Evolutionary conservation across 2,329 filamentous ascomycete species (phyloP).

Genomic region (Alternaria arborescens): DNA sequence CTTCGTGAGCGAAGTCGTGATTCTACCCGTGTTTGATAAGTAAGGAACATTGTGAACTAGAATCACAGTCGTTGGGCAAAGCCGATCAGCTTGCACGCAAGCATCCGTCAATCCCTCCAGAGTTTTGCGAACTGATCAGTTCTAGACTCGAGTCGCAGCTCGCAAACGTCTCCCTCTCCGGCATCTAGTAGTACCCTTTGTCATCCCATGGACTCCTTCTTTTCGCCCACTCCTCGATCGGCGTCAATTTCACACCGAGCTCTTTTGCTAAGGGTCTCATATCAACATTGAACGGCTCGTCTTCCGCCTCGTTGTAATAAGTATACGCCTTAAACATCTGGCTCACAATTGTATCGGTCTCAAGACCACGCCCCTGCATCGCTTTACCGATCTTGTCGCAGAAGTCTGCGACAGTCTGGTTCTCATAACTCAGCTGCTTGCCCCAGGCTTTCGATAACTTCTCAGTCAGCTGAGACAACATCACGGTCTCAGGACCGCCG

Average conservation of each 20-base stretch:
- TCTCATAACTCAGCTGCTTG: constrained; percentile 41
- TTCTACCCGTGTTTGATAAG: neutral
- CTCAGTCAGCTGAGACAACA: constrained; percentile 42
- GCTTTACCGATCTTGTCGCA: constrained; percentile 39
- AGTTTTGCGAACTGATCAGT: neutral
- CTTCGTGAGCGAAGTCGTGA: neutral
- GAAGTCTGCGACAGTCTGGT: constrained; percentile 43
- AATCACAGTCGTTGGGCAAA: neutral
- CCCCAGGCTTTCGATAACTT: constrained; percentile 49
- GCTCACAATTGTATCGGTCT: constrained; percentile 46
- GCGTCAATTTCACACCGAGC: constrained; percentile 42
- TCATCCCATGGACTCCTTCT: constrained; percentile 31
- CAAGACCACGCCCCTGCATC: constrained; percentile 49
- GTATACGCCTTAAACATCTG: constrained; percentile 56
- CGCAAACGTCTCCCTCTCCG: neutral
- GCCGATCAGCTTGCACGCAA: neutral
- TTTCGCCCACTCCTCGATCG: constrained; percentile 51
- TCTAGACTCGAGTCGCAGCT: neutral
- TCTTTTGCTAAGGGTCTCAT: constrained; percentile 48
- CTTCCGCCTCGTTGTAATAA: constrained; percentile 52
- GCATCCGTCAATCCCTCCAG: neutral
- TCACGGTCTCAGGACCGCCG: constrained; percentile 50
- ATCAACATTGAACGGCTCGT: constrained; percentile 52
- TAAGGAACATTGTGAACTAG: neutral
- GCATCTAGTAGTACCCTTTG: constrained; percentile 20